Base-by-base conservation (phyloP, 2,329 filamentous ascomycete genomes). In the Aureobasidium namibiae region DNA sequence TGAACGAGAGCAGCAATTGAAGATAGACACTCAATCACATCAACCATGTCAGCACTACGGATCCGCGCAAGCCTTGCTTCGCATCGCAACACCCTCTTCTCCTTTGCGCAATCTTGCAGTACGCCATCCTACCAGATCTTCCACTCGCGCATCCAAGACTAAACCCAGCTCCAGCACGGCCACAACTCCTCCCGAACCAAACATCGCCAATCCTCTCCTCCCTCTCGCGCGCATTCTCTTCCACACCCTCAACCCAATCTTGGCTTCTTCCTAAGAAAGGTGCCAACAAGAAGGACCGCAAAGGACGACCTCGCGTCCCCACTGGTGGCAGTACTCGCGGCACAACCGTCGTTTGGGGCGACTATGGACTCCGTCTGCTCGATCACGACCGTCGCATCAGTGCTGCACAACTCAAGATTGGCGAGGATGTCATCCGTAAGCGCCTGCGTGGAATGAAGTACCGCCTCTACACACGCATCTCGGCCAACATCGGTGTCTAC, bases 261-360 rank as follows among this genome's bases (percentile, higher is more conserved):
- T 97, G 92, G 91, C 87, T 97, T 49, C 82, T 89, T 60, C 92
- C 92, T 34, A 87, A 84, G 67, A 76, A 86, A 67, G 84, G 89
- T 64, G 92, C 90, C 71, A 87, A 85, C 69, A 90, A 89, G 73
- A 95, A 95, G 80, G 92, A 91, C 66, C 82, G 82, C 64, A 96
- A 96, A 77, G 94, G 92, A 39, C 84, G 91, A 1, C 87, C 89
- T 52, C 85, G 90, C 67, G 91, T 97, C 50, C 83, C 89, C 24
- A 99, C 92, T 0, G 94, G 94, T 63, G 94, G 94, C 62, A 95
- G 89, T 59, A 86, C 82, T 36, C 91, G 95, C 72, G 94, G 94
- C 66, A 99, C 94, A 36, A 97, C 92, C 0, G 88, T 99, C 21
- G 85, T 95, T 60, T 97, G 91, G 90, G 94, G 94, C 59, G 92